phyloP scores from a whole-genome alignment of 2,329 filamentous ascomycete genomes.

The Eutypella sp. region DNA sequence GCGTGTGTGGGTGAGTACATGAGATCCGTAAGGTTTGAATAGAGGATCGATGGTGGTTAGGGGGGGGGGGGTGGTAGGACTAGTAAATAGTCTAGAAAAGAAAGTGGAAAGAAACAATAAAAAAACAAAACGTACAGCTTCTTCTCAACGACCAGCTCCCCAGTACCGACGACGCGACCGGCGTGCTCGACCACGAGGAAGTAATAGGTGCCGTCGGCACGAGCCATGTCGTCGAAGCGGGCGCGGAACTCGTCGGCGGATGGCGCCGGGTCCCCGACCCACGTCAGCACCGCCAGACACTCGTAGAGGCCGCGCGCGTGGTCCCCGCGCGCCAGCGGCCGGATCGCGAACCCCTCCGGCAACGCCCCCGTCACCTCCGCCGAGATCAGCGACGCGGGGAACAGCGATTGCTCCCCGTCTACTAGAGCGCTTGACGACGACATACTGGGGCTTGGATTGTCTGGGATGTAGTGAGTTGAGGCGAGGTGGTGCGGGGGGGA shows the following conservation, averaged over 20 bases:
- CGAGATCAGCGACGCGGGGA: slow-evolving; percentile 62
- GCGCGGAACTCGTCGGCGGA: slow-evolving; percentile 40
- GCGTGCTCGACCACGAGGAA: slow-evolving; percentile 64
- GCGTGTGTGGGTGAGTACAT: slow-evolving; percentile 1
- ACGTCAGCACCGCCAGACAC: slow-evolving; percentile 70
- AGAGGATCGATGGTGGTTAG: background rate
- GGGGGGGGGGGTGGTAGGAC: background rate
- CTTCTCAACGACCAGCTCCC: slow-evolving; percentile 70
- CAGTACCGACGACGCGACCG: slow-evolving; percentile 64
- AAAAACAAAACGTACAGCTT: slow-evolving; percentile 55
- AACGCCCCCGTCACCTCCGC: slow-evolving; percentile 54
- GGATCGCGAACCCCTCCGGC: slow-evolving; percentile 65
- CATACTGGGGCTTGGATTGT: no score
- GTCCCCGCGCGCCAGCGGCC: slow-evolving; percentile 64
- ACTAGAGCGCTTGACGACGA: no score
- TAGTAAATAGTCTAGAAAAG: background rate
- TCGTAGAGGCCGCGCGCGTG: slow-evolving; percentile 69
- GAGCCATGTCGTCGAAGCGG: slow-evolving; percentile 57
- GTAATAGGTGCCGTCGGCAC: slow-evolving; percentile 54
- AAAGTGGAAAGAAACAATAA: background rate
- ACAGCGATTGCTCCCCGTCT: no score
- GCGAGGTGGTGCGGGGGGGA: no score
- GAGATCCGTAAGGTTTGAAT: no score
- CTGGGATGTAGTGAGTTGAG: no score
- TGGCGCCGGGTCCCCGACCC: slow-evolving; percentile 70